Evolutionary conservation across 2,329 filamentous ascomycete genomes (phyloP).

Genomic region (Chaetomiaceae sp.): DNA sequence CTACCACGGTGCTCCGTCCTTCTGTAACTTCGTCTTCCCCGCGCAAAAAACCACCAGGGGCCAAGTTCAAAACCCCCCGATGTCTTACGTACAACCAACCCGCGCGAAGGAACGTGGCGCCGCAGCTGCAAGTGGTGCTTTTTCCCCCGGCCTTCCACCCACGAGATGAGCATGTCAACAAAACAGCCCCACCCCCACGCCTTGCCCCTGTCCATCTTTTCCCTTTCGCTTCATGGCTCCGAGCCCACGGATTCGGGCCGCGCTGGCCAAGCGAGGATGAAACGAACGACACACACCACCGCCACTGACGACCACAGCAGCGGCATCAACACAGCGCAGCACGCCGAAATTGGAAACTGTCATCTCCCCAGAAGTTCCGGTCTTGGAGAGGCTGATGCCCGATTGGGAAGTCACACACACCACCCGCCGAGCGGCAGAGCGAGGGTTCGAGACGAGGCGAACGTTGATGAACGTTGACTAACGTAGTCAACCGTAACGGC

Average conservation of each 20-base stretch:
- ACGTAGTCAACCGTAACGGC: too few species aligned
- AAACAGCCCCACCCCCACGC: constrained; percentile 9
- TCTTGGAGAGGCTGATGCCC: too few species aligned
- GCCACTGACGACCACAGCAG: background rate
- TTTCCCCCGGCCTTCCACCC: background rate
- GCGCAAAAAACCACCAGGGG: too few species aligned
- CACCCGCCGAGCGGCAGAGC: too few species aligned
- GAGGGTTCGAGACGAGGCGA: too few species aligned
- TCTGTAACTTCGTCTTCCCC: too few species aligned
- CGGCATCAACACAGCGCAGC: too few species aligned
- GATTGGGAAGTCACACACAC: too few species aligned
- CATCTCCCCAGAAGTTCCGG: too few species aligned
- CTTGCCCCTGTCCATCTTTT: background rate
- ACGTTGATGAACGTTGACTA: too few species aligned
- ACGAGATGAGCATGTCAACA: constrained; percentile 3
- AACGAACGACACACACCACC: background rate
- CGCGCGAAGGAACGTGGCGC: background rate
- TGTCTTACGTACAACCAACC: constrained; percentile 2
- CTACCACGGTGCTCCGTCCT: too few species aligned
- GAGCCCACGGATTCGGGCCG: constrained; percentile 16
- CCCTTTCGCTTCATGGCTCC: constrained; percentile 1
- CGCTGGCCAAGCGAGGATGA: constrained; percentile 2
- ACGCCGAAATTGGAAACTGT: too few species aligned
- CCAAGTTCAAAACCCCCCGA: background rate
- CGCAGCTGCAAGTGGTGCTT: constrained; percentile 5